Percentiles rank a stretch among this genome's conserved stretches.
Evolutionary conservation across 768 basidiomycete species (phyloP).

Genomic region (Candolleomyces efflorescens): DNA sequence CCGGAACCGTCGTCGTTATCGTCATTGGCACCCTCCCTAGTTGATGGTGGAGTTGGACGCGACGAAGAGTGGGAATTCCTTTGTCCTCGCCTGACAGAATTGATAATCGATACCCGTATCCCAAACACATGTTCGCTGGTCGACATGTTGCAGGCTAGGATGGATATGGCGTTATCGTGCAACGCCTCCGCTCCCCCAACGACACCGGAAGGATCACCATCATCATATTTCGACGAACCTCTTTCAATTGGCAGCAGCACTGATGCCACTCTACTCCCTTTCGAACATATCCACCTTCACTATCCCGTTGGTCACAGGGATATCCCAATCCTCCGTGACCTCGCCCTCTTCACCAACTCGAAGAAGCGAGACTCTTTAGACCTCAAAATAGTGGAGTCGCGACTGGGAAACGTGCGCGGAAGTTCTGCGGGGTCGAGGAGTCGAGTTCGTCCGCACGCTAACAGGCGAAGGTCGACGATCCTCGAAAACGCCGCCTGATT

Average conservation of each 20-base stretch:
- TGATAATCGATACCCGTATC: constrained; percentile 3
- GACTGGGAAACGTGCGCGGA: constrained; percentile 8
- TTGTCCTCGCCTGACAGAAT: constrained; percentile 3
- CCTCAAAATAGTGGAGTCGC: constrained; percentile 4
- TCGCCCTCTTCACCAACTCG: background rate
- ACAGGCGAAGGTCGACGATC: background rate
- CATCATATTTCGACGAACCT: background rate
- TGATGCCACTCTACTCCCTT: background rate
- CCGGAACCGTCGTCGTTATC: no score
- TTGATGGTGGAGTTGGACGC: background rate
- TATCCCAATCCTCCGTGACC: constrained; percentile 1
- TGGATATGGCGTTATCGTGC: background rate
- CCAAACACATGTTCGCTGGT: background rate
- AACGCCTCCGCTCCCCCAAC: background rate
- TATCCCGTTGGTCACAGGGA: constrained; percentile 7
- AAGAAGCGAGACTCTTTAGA: background rate
- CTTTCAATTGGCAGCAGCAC: background rate
- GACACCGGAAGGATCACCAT: background rate
- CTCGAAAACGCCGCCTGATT: no score
- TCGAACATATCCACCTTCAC: constrained; percentile 1
- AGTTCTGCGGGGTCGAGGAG: constrained; percentile 4
- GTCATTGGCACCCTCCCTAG: background rate
- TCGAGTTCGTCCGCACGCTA: background rate
- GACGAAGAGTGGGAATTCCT: background rate
- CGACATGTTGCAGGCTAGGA: background rate